These are phyloP conservation scores for Telopea speciosissima DNA, from an alignment of 177 flowering plant species.

Conservation along the genomic window DNA sequence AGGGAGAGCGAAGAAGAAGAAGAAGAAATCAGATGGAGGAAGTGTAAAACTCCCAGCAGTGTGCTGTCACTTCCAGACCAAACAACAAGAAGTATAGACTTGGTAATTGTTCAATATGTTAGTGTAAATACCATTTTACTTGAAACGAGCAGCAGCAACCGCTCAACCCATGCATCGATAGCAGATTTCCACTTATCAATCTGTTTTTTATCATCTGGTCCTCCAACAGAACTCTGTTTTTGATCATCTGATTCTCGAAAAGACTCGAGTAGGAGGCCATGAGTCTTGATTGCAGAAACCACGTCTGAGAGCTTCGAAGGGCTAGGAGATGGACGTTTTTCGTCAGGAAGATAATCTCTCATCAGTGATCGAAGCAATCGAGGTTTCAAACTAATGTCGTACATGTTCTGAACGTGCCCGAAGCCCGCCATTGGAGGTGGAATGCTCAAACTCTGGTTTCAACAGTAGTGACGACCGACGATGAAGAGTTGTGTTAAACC, in stretches of 20 bases:
- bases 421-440: constrained; percentile 36
- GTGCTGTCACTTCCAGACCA: too few species aligned
- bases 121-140: constrained; percentile 37
- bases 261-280: constrained; percentile 51
- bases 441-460: neutral
- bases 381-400: constrained; percentile 53
- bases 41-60: too few species aligned
- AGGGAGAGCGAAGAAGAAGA: too few species aligned
- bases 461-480: too few species aligned
- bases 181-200: constrained; percentile 48
- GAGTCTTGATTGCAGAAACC: constrained; percentile 41
- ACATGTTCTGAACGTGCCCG: constrained; percentile 29
- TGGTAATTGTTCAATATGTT: neutral
- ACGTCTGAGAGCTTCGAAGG: constrained; percentile 37
- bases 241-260: constrained; percentile 19
- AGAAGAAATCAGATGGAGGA: too few species aligned
- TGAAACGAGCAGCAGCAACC: constrained; percentile 41
- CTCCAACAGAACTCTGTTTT: too few species aligned
- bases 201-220: constrained; percentile 25
- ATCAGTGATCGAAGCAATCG: constrained; percentile 46
- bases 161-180: constrained; percentile 59
- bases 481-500: too few species aligned
- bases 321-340: constrained; percentile 34
- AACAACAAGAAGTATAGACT: neutral
- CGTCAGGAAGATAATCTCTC: constrained; percentile 48